A percentile compares a stretch with the other conserved stretches of the same genome.
These are phyloP conservation scores for Gossypium sturtianum DNA, from an alignment of 345 rosid genomes.

Conservation along the genomic window DNA sequence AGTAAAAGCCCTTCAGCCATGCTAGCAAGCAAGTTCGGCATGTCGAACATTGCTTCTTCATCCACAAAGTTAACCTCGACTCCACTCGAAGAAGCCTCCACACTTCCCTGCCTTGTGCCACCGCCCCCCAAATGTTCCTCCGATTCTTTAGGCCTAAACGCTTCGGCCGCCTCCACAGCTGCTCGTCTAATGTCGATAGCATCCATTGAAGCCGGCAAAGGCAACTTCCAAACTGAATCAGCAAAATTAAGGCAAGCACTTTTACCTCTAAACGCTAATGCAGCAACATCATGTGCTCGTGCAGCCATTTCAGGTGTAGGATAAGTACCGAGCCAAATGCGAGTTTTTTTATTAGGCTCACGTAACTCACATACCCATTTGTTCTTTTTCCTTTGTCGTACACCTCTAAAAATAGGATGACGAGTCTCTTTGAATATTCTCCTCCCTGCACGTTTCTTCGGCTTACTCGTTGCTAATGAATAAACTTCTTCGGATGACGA, in stretches of 20 bases:
- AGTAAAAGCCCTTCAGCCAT: constrained; percentile 66
- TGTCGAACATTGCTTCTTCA: constrained; percentile 33
- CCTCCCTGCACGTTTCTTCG: constrained; percentile 62
- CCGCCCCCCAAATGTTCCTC: not conserved
- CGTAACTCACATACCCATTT: constrained; percentile 78
- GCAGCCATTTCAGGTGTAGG: constrained; percentile 77
- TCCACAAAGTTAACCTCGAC: constrained; percentile 11
- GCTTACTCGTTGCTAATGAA: constrained; percentile 42
- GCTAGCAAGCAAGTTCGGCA: constrained; percentile 39
- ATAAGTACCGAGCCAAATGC: constrained; percentile 77
- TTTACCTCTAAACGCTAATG: constrained; percentile 52
- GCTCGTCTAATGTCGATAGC: constrained; percentile 39
- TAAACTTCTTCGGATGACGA: constrained; percentile 19
- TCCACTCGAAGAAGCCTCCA: constrained; percentile 9
- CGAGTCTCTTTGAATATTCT: constrained; percentile 63
- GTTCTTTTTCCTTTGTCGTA: constrained; percentile 41
- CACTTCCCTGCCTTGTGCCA: not conserved
- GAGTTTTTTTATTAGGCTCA: constrained; percentile 45
- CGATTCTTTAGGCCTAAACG: constrained; percentile 29
- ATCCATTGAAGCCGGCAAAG: constrained; percentile 40
- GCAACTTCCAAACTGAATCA: constrained; percentile 58
- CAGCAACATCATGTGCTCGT: constrained; percentile 74
- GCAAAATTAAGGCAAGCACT: constrained; percentile 66
- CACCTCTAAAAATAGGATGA: constrained; percentile 66
- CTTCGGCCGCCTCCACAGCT: constrained; percentile 49